phyloP scores from a whole-genome alignment of 1,284 basidiomycete species.

The Xanthoconium separans region DNA sequence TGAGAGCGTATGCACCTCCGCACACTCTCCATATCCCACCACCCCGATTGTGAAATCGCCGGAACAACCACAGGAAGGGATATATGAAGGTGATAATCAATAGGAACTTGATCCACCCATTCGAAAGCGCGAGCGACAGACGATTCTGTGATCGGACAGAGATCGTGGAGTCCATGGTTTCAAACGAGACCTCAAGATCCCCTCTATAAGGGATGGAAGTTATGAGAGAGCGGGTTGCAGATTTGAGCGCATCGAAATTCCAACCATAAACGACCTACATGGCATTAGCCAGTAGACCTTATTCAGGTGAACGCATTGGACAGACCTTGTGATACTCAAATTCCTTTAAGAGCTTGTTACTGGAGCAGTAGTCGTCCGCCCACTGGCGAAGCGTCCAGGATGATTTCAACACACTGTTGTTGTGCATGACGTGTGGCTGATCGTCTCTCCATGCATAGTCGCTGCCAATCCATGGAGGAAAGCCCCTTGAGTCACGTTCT shows the following conservation, averaged over 20 bases:
- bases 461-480: constrained; percentile 44
- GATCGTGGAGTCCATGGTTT: constrained; percentile 43
- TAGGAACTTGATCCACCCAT: constrained; percentile 63
- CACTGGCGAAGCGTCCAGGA: constrained; percentile 60
- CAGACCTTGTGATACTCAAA: constrained; percentile 60
- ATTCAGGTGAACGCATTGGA: constrained; percentile 1
- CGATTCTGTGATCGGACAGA: constrained; percentile 60
- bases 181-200: constrained; percentile 49
- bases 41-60: constrained; percentile 55
- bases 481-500: constrained; percentile 34
- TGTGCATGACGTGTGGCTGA: constrained; percentile 25
- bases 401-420: constrained; percentile 39
- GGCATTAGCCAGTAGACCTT: not conserved
- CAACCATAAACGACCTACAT: constrained; percentile 63
- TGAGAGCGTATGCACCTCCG: constrained; percentile 66
- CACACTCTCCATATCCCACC: constrained; percentile 69
- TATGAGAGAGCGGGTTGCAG: constrained; percentile 54
- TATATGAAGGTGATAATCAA: constrained; percentile 64
- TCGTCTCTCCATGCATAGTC: constrained; percentile 25
- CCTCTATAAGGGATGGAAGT: constrained; percentile 53
- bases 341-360: constrained; percentile 60
- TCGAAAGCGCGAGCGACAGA: constrained; percentile 60
- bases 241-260: constrained; percentile 57
- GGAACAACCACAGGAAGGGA: constrained; percentile 74
- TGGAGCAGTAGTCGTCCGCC: constrained; percentile 70